Evolutionary conservation across 139 green algal species (phyloP), one percentile per base, ranked within the genome.

Genomic region (Chlorella sp.): DNA sequence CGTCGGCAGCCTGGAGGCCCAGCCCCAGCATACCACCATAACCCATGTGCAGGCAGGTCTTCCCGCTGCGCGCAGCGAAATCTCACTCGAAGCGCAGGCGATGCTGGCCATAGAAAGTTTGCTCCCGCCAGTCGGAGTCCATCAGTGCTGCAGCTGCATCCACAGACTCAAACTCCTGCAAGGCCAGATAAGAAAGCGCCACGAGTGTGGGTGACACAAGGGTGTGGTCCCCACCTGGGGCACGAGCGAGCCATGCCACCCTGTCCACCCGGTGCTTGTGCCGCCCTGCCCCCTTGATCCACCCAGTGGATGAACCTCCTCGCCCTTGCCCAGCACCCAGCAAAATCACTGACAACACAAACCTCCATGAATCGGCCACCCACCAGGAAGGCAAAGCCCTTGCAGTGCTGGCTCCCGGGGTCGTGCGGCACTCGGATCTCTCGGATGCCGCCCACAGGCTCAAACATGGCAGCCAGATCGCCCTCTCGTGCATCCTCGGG

Each of bases 131-230:
- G 30, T 86, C 87, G 8, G 89, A 88, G 46, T 88, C 92, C 90
- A 96, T 93, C 28, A 94, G 77, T 24, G 84, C 75, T 6, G 77
- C 76, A 0, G 93, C 91, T 28, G 89, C 88, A n/a, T 91, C 87
- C 26, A 80, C 56, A 0, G 40, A 85, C 3, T 81, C 83, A 84
- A 96, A 95, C 44, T 96, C 93, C 88, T 85, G 81, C 48, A 51
- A 36, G 43, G 51, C 2, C 26, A 19, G 40, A 38, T 7, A 30
- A n/a, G 7, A 41, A 28, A 6, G 30, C 14, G 30, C 38, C 19
- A 28, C 2, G 48, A 26, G 32, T 68, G 41, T 88, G 84, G 44
- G 38, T 44, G 36, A 30, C 13, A 3, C 34, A 20, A 46, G 68
- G 44, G 58, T 38, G 32, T 1, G n/a, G n/a, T n/a, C n/a, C n/a